These are phyloP conservation scores for Coemansia sp. DNA, from an alignment of 192 early-diverging fungal genomes.

Conservation along the genomic window DNA sequence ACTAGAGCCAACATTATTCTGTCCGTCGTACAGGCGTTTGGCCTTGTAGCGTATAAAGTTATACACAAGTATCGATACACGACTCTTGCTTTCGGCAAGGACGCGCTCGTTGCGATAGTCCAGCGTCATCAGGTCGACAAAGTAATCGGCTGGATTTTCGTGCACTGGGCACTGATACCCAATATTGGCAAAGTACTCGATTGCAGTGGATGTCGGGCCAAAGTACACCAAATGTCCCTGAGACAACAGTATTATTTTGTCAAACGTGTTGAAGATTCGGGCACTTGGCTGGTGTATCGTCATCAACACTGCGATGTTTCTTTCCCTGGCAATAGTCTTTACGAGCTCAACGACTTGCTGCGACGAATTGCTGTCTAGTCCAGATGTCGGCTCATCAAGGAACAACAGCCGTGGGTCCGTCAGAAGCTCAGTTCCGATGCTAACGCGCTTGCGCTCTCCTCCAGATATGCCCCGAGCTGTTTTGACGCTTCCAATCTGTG, in stretches of 20 bases:
- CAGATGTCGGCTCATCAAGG: constrained; percentile 62
- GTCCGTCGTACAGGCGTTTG: constrained; percentile 5
- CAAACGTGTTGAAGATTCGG: constrained; percentile 79
- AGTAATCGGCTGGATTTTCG: constrained; percentile 73
- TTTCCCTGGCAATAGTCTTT: constrained; percentile 54
- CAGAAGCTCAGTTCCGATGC: constrained; percentile 50
- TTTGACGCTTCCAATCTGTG: constrained; percentile 52
- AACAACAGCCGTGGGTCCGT: constrained; percentile 58
- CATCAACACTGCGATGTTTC: constrained; percentile 70
- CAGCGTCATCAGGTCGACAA: constrained; percentile 63
- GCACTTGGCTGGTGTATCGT: constrained; percentile 91
- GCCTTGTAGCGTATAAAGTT: constrained; percentile 25
- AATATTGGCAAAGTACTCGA: constrained; percentile 48
- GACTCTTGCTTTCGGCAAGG: constrained; percentile 29
- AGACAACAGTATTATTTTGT: constrained; percentile 72
- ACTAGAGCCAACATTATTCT: not conserved
- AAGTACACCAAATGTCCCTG: constrained; percentile 64
- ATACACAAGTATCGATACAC: constrained; percentile 39
- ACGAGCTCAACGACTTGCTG: constrained; percentile 63
- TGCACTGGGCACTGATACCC: constrained; percentile 64
- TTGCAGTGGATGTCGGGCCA: constrained; percentile 49
- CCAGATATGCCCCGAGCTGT: constrained; percentile 52
- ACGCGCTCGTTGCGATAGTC: constrained; percentile 45
- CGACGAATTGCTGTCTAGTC: constrained; percentile 70
- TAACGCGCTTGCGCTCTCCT: constrained; percentile 57